These are phyloP conservation scores for Vachellia pachyceras DNA, from an alignment of 306 rosid genomes.

Conservation along the genomic window DNA sequence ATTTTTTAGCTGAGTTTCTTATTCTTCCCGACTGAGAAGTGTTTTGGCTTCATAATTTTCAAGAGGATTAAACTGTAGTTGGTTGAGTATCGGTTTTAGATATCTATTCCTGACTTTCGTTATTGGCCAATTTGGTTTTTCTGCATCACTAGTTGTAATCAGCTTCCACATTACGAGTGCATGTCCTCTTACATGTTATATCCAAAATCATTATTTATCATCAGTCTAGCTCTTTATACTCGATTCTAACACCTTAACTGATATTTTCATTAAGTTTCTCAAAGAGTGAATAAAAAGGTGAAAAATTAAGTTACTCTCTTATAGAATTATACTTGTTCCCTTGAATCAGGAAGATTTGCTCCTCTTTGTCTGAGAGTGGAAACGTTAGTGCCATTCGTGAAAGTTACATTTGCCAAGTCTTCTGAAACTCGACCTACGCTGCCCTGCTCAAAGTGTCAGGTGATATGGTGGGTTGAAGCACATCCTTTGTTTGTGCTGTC, in stretches of 20 bases:
- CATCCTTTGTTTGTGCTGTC: constrained; percentile 14
- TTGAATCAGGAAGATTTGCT: constrained; percentile 64
- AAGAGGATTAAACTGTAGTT: not conserved
- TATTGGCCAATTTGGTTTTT: not conserved
- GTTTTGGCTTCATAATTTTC: constrained; percentile 7
- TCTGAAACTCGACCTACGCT: constrained; percentile 36
- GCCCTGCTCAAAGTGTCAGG: constrained; percentile 70
- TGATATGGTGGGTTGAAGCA: constrained; percentile 79
- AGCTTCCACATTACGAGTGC: not conserved
- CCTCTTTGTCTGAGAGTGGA: constrained; percentile 50
- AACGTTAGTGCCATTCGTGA: constrained; percentile 44
- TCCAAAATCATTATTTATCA: not conserved
- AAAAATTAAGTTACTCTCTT: constrained; percentile 29
- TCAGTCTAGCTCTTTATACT: constrained; percentile 1
- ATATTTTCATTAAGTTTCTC: not conserved
- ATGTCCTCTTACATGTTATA: not conserved
- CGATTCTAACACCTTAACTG: constrained; percentile 15
- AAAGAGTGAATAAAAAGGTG: constrained; percentile 3
- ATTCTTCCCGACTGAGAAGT: not conserved
- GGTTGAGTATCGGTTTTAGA: not conserved
- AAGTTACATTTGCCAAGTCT: constrained; percentile 34
- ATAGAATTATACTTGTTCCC: constrained; percentile 13
- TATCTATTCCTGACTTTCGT: not conserved
- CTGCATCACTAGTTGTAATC: not conserved
- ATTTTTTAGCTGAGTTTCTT: not conserved